phyloP scores from a whole-genome alignment of 176 grass and related monocot genomes.

The Bothriochloa decipiens region DNA sequence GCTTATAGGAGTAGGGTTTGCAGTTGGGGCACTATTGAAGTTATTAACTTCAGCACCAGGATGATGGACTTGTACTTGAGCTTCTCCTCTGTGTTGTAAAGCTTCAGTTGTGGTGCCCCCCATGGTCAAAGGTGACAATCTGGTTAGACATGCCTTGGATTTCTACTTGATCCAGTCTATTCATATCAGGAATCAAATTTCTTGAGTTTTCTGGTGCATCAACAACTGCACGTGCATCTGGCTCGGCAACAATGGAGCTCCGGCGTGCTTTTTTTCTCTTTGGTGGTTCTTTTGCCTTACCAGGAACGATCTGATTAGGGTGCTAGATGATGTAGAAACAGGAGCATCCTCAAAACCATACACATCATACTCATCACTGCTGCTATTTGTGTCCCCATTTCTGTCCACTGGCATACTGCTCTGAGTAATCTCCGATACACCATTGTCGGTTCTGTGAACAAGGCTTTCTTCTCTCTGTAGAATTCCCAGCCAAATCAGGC shows the following conservation, averaged over 20 bases:
- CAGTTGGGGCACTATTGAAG: constrained; percentile 33
- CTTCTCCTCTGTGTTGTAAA: constrained; percentile 45
- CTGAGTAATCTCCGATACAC: constrained; percentile 60
- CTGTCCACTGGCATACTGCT: constrained; percentile 48
- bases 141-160: constrained; percentile 43
- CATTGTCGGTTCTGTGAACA: constrained; percentile 61
- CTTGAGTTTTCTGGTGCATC: constrained; percentile 42
- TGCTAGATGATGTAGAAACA: constrained; percentile 64
- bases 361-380: constrained; percentile 84
- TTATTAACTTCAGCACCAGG: constrained; percentile 44
- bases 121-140: constrained; percentile 47
- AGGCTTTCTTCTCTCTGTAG: constrained; percentile 81
- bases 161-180: constrained; percentile 48
- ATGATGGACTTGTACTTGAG: constrained; percentile 51
- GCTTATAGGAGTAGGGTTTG: constrained; percentile 55
- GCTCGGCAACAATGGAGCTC: constrained; percentile 28
- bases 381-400: constrained; percentile 59
- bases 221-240: constrained; percentile 36
- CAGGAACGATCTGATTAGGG: constrained; percentile 32
- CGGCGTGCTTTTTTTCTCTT: constrained; percentile 56
- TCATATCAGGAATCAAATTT: constrained; percentile 76
- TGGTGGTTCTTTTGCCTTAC: constrained; percentile 40
- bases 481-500: constrained; percentile 85
- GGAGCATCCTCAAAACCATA: constrained; percentile 69
- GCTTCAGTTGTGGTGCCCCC: constrained; percentile 22